Evolutionary conservation across 495 filamentous ascomycete species (phyloP).

Genomic region (Xylaria venustula): DNA sequence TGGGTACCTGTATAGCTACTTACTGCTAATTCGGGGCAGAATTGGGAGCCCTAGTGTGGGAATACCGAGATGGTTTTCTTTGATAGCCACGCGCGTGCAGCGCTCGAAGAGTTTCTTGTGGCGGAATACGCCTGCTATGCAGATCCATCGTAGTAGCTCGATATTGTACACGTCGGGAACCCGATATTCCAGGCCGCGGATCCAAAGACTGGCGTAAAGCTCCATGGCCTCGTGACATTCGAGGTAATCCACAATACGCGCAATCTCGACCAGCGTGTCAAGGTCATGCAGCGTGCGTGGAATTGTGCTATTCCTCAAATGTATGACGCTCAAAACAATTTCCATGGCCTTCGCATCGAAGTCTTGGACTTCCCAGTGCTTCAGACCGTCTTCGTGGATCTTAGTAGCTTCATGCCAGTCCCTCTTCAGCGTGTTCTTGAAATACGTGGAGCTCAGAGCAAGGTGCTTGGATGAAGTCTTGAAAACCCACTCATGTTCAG

Average conservation of each 20-base stretch:
- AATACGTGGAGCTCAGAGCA: slow-evolving; percentile 45
- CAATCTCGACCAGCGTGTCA: slow-evolving; percentile 49
- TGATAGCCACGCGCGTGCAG: not conserved
- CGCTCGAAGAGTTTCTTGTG: not conserved
- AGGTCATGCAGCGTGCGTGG: slow-evolving; percentile 38
- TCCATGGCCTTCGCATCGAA: slow-evolving; percentile 44
- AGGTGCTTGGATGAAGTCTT: slow-evolving; percentile 55
- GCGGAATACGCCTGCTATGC: not conserved
- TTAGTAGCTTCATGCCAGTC: slow-evolving; percentile 35
- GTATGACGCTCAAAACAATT: slow-evolving; percentile 51
- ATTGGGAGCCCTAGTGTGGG: not conserved
- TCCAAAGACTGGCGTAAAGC: slow-evolving; percentile 47
- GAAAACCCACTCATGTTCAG: slow-evolving; percentile 5
- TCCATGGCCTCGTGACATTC: slow-evolving; percentile 43
- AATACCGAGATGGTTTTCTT: not conserved
- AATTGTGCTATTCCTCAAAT: slow-evolving; percentile 41
- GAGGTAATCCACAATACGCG: slow-evolving; percentile 53
- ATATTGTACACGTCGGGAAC: not conserved
- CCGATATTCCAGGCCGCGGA: not conserved
- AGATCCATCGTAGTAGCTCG: not conserved
- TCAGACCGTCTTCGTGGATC: slow-evolving; percentile 37
- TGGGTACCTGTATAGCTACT: not conserved
- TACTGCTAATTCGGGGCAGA: not conserved
- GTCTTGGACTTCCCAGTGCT: slow-evolving; percentile 37
- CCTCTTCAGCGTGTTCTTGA: slow-evolving; percentile 35